Base-by-base conservation (phyloP, 805 yeast species). In the Scheffersomyces lignosus region DNA sequence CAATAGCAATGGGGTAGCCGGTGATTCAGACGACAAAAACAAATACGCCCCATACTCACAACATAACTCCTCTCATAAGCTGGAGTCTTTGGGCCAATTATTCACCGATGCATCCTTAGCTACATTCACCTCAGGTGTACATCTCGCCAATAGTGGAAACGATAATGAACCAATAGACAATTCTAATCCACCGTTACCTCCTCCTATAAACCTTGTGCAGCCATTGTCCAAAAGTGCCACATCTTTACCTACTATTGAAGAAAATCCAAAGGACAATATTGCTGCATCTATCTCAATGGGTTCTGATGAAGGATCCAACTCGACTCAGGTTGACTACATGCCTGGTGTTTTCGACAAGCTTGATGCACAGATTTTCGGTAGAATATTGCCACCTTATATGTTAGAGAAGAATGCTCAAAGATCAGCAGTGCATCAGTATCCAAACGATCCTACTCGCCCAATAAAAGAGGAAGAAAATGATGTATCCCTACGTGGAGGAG, bases 301-400 rank as follows among this genome's bases (percentile, higher is more conserved):
- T 20, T 7, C 24, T 20, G 24, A 20, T 10, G 24, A 20, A 20
- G 24, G 10, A 7, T 7, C 9, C 7, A 20, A 20, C 24, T 31
- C 42, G 17, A 38, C 29, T 6, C 40, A 45, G 12, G 48, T 58
- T 27, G 60, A 65, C 36, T 85, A 86, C 49, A 72, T 85, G 43
- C 87, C 93, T 1, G 93, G 95, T 4, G 82, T 86, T 29, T 83
- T 88, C 71, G 96, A 88, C 56, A 85, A 83, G 47, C 61, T 88
- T 31, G 96, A 88, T 56, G 78, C 87, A 52, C 90, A 87, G 52
- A 73, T 88, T 14, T 88, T 88, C 66, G 96, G 96, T 1, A 66
- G 86, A 27, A 81, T 84, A 45, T 55, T 87, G 33, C 96, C 96
- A 2, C 93, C 95, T 3, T 87, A 85, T 54, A 87, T 87, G 95